phyloP scores from a whole-genome alignment of 371 early-diverging fungal species.

The Rhizopus sp. region DNA sequence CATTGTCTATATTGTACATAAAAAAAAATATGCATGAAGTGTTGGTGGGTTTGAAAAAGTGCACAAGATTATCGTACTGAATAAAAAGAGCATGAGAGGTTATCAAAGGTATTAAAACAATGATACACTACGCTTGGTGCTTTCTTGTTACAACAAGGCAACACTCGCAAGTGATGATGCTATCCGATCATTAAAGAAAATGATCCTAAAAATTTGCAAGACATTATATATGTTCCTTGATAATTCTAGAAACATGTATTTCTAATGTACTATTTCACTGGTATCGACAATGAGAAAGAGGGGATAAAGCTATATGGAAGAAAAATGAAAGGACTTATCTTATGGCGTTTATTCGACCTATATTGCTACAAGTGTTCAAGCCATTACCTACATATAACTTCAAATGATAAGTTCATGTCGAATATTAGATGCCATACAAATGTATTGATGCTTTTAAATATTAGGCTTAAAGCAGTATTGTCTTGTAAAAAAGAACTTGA shows the following conservation, averaged over 20 bases:
- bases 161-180: slow-evolving; percentile 3
- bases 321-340: too few species aligned
- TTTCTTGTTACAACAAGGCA: slow-evolving; percentile 7
- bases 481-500: too few species aligned
- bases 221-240: slow-evolving; percentile 7
- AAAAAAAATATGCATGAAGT: slow-evolving; percentile 8
- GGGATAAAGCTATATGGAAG: too few species aligned
- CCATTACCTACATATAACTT: too few species aligned
- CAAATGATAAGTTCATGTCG: too few species aligned
- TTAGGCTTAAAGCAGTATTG: too few species aligned
- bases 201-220: slow-evolving; percentile 1
- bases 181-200: slow-evolving; percentile 4
- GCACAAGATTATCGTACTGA: slow-evolving; percentile 8
- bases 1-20: slow-evolving; percentile 9
- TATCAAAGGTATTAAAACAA: slow-evolving; percentile 1
- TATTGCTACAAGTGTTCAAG: too few species aligned
- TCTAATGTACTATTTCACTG: slow-evolving; percentile 4
- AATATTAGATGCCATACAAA: too few species aligned
- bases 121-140: slow-evolving; percentile 5
- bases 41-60: slow-evolving; percentile 10
- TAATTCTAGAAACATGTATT: slow-evolving; percentile 8
- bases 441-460: too few species aligned
- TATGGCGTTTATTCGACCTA: too few species aligned
- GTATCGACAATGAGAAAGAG: slow-evolving; percentile 7
- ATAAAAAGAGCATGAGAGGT: slow-evolving; percentile 7